Percentiles rank a stretch among this genome's conserved stretches.
Evolutionary conservation across 352 stramenopile genomes (phyloP).

Genomic region (Phytophthora litchii): DNA sequence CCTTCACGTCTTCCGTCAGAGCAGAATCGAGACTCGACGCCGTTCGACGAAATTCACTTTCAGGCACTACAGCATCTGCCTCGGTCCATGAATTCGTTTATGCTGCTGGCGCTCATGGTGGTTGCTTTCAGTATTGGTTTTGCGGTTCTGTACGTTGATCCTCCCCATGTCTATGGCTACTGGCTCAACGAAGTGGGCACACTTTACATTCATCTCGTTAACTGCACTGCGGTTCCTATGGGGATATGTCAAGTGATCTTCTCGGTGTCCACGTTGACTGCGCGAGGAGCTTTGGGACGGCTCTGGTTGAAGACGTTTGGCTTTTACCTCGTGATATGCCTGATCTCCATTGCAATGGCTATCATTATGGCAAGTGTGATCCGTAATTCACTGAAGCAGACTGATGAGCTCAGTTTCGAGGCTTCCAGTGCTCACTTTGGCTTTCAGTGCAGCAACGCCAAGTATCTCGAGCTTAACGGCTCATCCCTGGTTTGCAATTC

Average conservation of each 20-base stretch:
- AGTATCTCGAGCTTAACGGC: slow-evolving; percentile 52
- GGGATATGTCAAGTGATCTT: slow-evolving; percentile 70
- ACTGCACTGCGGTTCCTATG: slow-evolving; percentile 64
- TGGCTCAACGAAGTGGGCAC: slow-evolving; percentile 61
- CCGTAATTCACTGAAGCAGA: slow-evolving; percentile 41
- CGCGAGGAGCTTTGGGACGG: slow-evolving; percentile 42
- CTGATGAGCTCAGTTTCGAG: slow-evolving; percentile 34
- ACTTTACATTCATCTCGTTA: slow-evolving; percentile 64
- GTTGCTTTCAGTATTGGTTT: slow-evolving; percentile 48
- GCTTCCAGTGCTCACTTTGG: slow-evolving; percentile 47
- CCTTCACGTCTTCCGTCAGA: slow-evolving; percentile 31
- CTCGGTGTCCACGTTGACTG: slow-evolving; percentile 51
- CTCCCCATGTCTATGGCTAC: slow-evolving; percentile 40
- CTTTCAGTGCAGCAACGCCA: slow-evolving; percentile 61
- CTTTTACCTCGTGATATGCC: slow-evolving; percentile 41
- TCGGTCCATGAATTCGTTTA: slow-evolving; percentile 49
- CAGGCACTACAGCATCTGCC: slow-evolving; percentile 29
- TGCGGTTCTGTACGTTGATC: slow-evolving; percentile 36
- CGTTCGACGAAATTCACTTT: slow-evolving; percentile 26
- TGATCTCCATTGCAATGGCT: slow-evolving; percentile 35
- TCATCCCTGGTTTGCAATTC: slow-evolving; percentile 17
- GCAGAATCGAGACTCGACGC: slow-evolving; percentile 15
- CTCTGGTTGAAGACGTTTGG: slow-evolving; percentile 49
- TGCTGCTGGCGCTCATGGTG: slow-evolving; percentile 45
- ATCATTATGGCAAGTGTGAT: slow-evolving; percentile 40